These are phyloP conservation scores for Penicillium sp. DNA, from an alignment of 2,329 filamentous ascomycete species.

Conservation along the genomic window DNA sequence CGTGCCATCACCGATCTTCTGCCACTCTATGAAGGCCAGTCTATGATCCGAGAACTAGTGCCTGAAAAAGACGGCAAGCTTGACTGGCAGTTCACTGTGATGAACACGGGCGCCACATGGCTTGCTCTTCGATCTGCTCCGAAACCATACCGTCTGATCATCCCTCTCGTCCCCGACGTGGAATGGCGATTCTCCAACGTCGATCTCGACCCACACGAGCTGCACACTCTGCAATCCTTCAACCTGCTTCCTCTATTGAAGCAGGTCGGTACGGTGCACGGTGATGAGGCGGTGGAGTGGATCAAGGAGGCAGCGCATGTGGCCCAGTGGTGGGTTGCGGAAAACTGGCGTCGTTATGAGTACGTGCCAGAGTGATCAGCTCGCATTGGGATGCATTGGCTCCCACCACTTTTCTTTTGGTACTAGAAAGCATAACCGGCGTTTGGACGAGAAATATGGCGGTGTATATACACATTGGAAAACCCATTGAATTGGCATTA, in stretches of 20 bases:
- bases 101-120: conserved; percentile 48
- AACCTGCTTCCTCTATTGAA: conserved; percentile 28
- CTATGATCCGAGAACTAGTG: conserved; percentile 44
- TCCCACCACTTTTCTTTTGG: background rate
- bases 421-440: background rate
- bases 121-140: conserved; percentile 68
- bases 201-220: conserved; percentile 35
- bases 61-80: conserved; percentile 34
- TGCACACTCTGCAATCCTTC: conserved; percentile 33
- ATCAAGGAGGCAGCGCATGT: conserved; percentile 37
- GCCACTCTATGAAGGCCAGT: conserved; percentile 49
- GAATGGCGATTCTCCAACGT: conserved; percentile 37
- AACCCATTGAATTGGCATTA: no score
- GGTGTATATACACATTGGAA: no score
- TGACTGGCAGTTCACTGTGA: conserved; percentile 36
- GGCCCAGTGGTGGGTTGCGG: conserved; percentile 41
- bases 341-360: conserved; percentile 28
- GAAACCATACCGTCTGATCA: conserved; percentile 67
- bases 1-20: conserved; percentile 41
- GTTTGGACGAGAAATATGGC: no score
- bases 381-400: no score
- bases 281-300: conserved; percentile 38
- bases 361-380: conserved; percentile 11
- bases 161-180: conserved; percentile 74
- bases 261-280: conserved; percentile 26